Conservation (phyloP, 345 rosid genomes). For the Lumnitzera littorea region DNA sequence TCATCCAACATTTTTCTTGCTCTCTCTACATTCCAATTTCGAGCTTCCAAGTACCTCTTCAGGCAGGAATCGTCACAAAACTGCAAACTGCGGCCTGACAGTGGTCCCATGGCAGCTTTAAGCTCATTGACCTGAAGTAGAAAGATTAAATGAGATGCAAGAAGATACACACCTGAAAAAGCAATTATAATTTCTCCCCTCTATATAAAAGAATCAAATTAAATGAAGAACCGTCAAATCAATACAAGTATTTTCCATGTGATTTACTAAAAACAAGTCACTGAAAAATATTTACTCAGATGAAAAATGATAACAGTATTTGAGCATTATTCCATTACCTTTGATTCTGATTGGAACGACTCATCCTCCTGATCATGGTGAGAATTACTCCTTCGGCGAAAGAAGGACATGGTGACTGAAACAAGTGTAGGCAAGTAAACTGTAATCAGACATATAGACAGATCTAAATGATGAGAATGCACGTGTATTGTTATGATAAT, state of each 20-base stretch:
- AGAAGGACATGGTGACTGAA: slow-evolving; percentile 33
- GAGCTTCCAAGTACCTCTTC: slow-evolving; percentile 82
- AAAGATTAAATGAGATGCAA: slow-evolving; percentile 1
- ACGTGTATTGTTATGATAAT: too few species aligned
- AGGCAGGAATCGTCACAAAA: slow-evolving; percentile 77
- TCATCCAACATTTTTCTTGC: slow-evolving; percentile 82
- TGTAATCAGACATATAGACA: too few species aligned
- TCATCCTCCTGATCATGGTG: slow-evolving; percentile 46
- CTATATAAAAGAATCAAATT: background rate
- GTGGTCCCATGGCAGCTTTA: slow-evolving; percentile 43
- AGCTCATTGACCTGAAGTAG: slow-evolving; percentile 56
- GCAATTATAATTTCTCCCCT: background rate
- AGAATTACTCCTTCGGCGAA: slow-evolving; percentile 47
- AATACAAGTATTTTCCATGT: background rate
- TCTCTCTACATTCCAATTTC: slow-evolving; percentile 72
- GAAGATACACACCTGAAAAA: background rate
- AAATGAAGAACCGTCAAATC: background rate
- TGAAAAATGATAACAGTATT: background rate
- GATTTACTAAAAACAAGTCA: too few species aligned
- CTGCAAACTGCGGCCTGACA: slow-evolving; percentile 38
- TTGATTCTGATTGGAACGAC: slow-evolving; percentile 32
- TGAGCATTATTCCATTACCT: slow-evolving; percentile 31
- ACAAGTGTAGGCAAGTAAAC: background rate
- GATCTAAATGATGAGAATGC: too few species aligned
- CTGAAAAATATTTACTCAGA: too few species aligned